Evolutionary conservation across 169 alveolate species (phyloP).

Genomic region (Cryptosporidium parvum): DNA sequence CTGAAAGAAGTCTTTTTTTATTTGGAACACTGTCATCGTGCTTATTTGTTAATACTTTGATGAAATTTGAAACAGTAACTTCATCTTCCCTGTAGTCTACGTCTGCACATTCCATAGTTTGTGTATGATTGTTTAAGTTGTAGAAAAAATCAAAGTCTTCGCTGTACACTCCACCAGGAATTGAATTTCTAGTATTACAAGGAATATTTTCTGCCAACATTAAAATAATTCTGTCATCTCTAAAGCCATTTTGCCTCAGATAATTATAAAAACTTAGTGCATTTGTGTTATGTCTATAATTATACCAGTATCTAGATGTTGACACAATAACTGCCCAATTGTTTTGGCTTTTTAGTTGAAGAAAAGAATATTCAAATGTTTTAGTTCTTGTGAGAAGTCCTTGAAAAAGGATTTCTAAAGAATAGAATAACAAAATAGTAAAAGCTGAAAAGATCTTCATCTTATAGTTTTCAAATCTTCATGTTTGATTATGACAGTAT

Average conservation of each 20-base stretch:
- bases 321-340: slow-evolving; percentile 87
- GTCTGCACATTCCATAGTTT: slow-evolving; percentile 79
- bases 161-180: slow-evolving; percentile 85
- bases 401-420: slow-evolving; percentile 15
- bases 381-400: background rate
- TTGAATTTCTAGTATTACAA: slow-evolving; percentile 86
- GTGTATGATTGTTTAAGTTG: slow-evolving; percentile 60
- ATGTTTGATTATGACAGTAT: slow-evolving; percentile 11
- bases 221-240: slow-evolving; percentile 88
- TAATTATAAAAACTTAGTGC: slow-evolving; percentile 86
- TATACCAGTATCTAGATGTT: slow-evolving; percentile 89
- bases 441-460: slow-evolving; percentile 46
- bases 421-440: slow-evolving; percentile 57
- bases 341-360: slow-evolving; percentile 13
- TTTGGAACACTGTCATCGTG: slow-evolving; percentile 78
- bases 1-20: slow-evolving; percentile 80
- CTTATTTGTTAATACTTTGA: slow-evolving; percentile 83
- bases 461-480: slow-evolving; percentile 35
- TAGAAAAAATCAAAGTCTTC: slow-evolving; percentile 70
- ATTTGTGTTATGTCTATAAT: slow-evolving; percentile 90
- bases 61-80: slow-evolving; percentile 80
- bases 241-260: slow-evolving; percentile 87
- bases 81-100: slow-evolving; percentile 83
- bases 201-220: slow-evolving; percentile 87
- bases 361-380: slow-evolving; percentile 8